These are phyloP conservation scores for Capsella bursapastoris DNA, from an alignment of 345 rosid genomes.

Conservation along the genomic window DNA sequence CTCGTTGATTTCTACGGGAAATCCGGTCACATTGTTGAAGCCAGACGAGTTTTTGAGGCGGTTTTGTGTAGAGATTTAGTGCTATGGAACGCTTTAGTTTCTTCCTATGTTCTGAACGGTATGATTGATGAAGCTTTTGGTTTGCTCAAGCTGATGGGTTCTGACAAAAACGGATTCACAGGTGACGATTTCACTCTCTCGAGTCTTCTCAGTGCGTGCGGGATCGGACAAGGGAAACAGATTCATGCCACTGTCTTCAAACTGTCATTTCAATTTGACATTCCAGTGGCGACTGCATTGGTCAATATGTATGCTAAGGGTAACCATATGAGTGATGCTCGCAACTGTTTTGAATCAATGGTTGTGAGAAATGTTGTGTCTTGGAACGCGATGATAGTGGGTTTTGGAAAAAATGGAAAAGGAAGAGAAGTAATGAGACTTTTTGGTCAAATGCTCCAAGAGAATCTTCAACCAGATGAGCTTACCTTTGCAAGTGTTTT, in stretches of 20 bases:
- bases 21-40: conserved; percentile 55
- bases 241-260: conserved; percentile 57
- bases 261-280: conserved; percentile 53
- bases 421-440: conserved; percentile 61
- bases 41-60: conserved; percentile 53
- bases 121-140: conserved; percentile 53
- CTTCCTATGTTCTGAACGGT: conserved; percentile 56
- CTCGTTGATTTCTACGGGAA: conserved; percentile 74
- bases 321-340: conserved; percentile 50
- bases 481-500: conserved; percentile 63
- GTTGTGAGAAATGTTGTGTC: conserved; percentile 59
- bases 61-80: conserved; percentile 56
- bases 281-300: conserved; percentile 63
- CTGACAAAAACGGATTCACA: conserved; percentile 34
- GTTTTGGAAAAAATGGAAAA: conserved; percentile 57
- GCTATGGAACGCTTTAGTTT: conserved; percentile 66
- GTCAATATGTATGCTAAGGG: conserved; percentile 65
- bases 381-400: conserved; percentile 74
- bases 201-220: conserved; percentile 56
- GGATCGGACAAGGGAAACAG: conserved; percentile 56
- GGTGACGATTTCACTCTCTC: conserved; percentile 68
- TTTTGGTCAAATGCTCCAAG: conserved; percentile 50
- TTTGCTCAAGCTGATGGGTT: conserved; percentile 54
- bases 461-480: conserved; percentile 59
- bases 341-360: conserved; percentile 60